Evolutionary conservation across 1,284 basidiomycete species (phyloP).

Genomic region (Coriolopsis trogii): DNA sequence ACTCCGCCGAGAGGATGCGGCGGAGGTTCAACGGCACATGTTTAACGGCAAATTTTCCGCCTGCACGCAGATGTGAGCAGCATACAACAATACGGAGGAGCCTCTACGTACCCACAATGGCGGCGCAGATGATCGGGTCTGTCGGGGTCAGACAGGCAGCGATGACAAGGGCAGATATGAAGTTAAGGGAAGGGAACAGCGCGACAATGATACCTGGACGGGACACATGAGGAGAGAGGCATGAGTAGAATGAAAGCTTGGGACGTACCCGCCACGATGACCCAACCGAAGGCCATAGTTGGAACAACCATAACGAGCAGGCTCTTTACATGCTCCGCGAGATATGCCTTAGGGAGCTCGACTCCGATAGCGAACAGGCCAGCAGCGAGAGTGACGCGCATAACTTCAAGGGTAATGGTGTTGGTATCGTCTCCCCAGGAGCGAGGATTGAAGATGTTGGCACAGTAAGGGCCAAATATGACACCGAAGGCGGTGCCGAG

Average conservation of each 20-base stretch:
- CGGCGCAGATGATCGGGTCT: conserved; percentile 81
- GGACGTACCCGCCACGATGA: conserved; percentile 59
- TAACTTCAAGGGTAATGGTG: conserved; percentile 78
- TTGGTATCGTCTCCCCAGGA: conserved; percentile 66
- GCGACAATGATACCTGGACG: conserved; percentile 46
- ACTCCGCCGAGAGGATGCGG: conserved; percentile 86
- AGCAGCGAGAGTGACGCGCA: conserved; percentile 68
- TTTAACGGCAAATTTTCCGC: conserved; percentile 87
- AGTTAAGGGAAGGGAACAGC: conserved; percentile 71
- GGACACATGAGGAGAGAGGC: neutral
- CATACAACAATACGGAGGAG: neutral
- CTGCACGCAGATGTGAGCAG: conserved; percentile 42
- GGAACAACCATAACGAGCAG: conserved; percentile 71
- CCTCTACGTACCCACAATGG: conserved; percentile 51
- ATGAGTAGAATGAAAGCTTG: neutral
- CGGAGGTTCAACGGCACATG: conserved; percentile 89
- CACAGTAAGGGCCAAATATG: conserved; percentile 73
- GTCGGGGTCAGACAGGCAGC: conserved; percentile 93
- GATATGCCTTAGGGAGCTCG: conserved; percentile 69
- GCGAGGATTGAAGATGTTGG: conserved; percentile 79
- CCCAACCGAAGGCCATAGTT: conserved; percentile 80
- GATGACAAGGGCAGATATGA: conserved; percentile 80
- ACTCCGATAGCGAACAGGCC: conserved; percentile 78
- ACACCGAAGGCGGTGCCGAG: conserved; percentile 85
- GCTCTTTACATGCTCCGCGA: conserved; percentile 61